These are phyloP conservation scores for Rubia tinctorum DNA, from an alignment of 305 asterid species.

Conservation along the genomic window DNA sequence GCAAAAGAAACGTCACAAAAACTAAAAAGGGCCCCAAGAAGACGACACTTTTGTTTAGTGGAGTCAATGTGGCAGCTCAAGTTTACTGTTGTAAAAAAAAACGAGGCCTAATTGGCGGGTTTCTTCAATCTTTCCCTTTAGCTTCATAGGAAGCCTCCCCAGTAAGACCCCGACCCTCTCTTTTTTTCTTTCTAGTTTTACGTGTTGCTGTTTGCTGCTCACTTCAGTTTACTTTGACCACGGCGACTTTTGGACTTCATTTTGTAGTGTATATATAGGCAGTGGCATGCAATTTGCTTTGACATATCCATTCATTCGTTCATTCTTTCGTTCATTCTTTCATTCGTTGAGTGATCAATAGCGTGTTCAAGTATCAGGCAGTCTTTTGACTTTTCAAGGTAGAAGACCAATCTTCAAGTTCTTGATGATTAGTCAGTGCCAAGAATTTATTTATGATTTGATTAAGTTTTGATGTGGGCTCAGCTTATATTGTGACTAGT, in stretches of 20 bases:
- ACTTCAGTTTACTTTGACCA: constrained; percentile 10
- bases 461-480: neutral
- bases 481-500: neutral
- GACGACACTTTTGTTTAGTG: neutral
- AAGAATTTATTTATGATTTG: neutral
- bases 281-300: constrained; percentile 10
- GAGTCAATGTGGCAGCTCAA: neutral
- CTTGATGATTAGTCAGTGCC: neutral
- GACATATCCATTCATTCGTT: neutral
- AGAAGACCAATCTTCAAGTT: constrained; percentile 1
- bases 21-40: neutral
- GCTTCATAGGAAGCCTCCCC: constrained; percentile 15
- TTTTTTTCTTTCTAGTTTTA: neutral
- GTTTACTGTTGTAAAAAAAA: neutral
- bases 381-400: constrained; percentile 16
- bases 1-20: neutral
- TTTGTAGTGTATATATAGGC: neutral
- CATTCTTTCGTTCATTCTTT: neutral
- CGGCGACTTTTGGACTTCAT: constrained; percentile 5
- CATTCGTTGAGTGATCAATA: neutral
- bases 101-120: constrained; percentile 11
- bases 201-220: constrained; percentile 14
- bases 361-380: neutral
- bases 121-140: constrained; percentile 18
- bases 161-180: neutral